Evolutionary conservation across 148 eudicot species (phyloP).

Genomic region (Vaccinium darrowii): DNA sequence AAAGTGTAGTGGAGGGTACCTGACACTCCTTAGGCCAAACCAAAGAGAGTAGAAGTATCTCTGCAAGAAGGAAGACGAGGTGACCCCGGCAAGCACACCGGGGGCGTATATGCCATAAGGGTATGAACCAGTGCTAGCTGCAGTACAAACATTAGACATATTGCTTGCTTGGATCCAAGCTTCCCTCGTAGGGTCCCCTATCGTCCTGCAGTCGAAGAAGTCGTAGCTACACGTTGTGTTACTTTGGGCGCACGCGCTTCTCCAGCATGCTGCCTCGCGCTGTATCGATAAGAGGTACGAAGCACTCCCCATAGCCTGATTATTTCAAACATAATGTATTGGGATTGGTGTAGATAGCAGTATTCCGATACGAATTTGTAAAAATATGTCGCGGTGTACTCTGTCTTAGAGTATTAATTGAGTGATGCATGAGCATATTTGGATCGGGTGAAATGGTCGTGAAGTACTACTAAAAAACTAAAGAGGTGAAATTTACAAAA

Average conservation of each 20-base stretch:
- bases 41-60: conserved; percentile 75
- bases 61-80: conserved; percentile 40
- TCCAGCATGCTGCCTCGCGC: conserved; percentile 75
- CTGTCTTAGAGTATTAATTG: neutral
- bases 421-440: neutral
- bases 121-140: conserved; percentile 23
- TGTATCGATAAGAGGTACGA: conserved; percentile 71
- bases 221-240: conserved; percentile 30
- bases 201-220: conserved; percentile 51
- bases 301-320: conserved; percentile 64
- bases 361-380: neutral
- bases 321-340: neutral
- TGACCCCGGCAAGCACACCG: conserved; percentile 44
- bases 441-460: neutral
- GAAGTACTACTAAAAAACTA: neutral
- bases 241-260: conserved; percentile 34
- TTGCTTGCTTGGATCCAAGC: conserved; percentile 56
- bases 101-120: conserved; percentile 60
- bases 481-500: neutral
- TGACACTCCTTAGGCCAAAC: conserved; percentile 73
- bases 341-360: neutral
- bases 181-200: conserved; percentile 33
- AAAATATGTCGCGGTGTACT: neutral
- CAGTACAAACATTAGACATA: conserved; percentile 39
- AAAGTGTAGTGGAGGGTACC: conserved; percentile 28